Base-by-base conservation (phyloP, 2,329 filamentous ascomycete genomes). In the Alternaria arborescens region DNA sequence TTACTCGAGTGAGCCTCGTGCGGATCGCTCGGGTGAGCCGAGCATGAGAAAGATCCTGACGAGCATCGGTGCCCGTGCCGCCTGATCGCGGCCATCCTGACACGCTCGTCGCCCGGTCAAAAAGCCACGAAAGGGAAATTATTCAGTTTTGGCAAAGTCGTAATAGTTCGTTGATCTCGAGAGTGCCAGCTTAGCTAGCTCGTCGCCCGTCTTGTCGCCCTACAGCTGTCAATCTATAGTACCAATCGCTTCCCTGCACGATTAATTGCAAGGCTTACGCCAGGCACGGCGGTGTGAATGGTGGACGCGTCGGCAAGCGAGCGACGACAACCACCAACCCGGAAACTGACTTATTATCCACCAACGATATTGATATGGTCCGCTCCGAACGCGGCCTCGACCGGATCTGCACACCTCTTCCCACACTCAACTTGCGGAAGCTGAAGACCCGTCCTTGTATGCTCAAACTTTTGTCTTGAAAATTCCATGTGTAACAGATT, bases 1-100 rank as follows among this genome's bases (percentile, higher is more conserved):
- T 66, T 64, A 60, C 63, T 67, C 61, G 65, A 63, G 64, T 66
- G n/a, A 48, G 46, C 72, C 73, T 72, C 66, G 72, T 66, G 63
- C 71, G 67, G 69, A 75, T 75, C 73, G 60, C 67, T 71, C 70
- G 73, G 71, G 61, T 67, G 61, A 67, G 65, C 70, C 73, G 69
- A 74, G 52, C 55, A 66, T 63, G 66, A 70, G 68, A 69, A 55
- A 32, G 68, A 71, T 72, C 68, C 68, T 64, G 55, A 66, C 66
- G 64, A 67, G 61, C 66, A 69, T 69, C 71, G 62, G 62, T 55
- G 71, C 68, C 70, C 68, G 67, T 71, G 67, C 68, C 64, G 67
- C 67, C 65, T 64, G 66, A 67, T 68, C 68, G 62, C 62, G 58
- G 59, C 62, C 67, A 65, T 65, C 62, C 61, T 70, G 68, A 71